phyloP scores from a whole-genome alignment of 2,329 filamentous ascomycete species.

The Penicillium psychrosexuale region DNA sequence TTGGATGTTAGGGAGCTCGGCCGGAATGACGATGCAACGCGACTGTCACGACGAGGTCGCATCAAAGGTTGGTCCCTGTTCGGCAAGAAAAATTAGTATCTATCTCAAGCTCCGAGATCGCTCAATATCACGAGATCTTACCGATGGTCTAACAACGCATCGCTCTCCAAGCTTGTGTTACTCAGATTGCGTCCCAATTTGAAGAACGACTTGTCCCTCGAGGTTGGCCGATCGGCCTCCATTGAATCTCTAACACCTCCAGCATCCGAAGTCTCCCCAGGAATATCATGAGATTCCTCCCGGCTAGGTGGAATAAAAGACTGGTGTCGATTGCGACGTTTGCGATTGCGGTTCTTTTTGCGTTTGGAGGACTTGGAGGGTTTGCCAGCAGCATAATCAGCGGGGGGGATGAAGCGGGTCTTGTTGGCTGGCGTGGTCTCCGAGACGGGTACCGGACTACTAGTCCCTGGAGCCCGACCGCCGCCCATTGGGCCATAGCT shows the following conservation, averaged over 20 bases:
- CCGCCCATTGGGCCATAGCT: slow-evolving; percentile 21
- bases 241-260: slow-evolving; percentile 31
- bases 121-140: slow-evolving; percentile 36
- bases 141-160: slow-evolving; percentile 83
- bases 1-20: slow-evolving; percentile 31
- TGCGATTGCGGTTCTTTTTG: slow-evolving; percentile 72
- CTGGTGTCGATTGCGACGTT: slow-evolving; percentile 74
- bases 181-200: slow-evolving; percentile 63
- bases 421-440: slow-evolving; percentile 15
- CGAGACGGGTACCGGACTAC: slow-evolving; percentile 14
- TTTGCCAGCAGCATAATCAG: slow-evolving; percentile 19
- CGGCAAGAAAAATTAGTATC: slow-evolving; percentile 16
- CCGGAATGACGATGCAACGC: slow-evolving; percentile 40
- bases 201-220: slow-evolving; percentile 50
- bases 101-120: background rate
- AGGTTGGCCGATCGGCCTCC: slow-evolving; percentile 26
- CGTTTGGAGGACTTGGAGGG: slow-evolving; percentile 29
- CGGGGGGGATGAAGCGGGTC: slow-evolving; percentile 23
- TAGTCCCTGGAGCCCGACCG: slow-evolving; percentile 10
- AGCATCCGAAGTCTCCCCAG: slow-evolving; percentile 51
- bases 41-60: slow-evolving; percentile 60
- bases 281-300: slow-evolving; percentile 51
- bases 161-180: slow-evolving; percentile 83
- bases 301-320: slow-evolving; percentile 65
- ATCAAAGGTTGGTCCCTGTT: slow-evolving; percentile 59